phyloP scores from a whole-genome alignment of 2,329 filamentous ascomycete species.

The Cercospora zeina region DNA sequence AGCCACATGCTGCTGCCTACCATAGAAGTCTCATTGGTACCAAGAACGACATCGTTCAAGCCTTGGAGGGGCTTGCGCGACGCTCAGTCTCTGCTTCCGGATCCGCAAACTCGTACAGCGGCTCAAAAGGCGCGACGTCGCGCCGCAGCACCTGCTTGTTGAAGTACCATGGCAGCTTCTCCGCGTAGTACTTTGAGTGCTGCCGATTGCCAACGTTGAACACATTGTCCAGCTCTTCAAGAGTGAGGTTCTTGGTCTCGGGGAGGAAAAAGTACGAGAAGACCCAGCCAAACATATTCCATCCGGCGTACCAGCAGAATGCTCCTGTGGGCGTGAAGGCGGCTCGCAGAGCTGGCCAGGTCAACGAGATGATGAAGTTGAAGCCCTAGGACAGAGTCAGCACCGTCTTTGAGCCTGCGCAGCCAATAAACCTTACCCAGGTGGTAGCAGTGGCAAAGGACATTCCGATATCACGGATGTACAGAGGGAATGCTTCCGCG shows the following conservation, averaged over 20 bases:
- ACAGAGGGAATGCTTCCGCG: constrained; percentile 49
- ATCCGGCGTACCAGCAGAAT: constrained; percentile 58
- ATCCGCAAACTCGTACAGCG: constrained; percentile 26
- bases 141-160: constrained; percentile 28
- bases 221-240: constrained; percentile 64
- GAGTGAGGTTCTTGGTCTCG: constrained; percentile 55
- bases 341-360: constrained; percentile 52
- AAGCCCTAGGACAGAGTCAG: constrained; percentile 23
- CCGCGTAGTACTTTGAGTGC: constrained; percentile 32
- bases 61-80: constrained; percentile 8
- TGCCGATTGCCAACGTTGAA: constrained; percentile 33
- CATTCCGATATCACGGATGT: constrained; percentile 44
- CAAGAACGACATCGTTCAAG: neutral
- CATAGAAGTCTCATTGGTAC: neutral
- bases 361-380: constrained; percentile 38
- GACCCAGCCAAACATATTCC: constrained; percentile 40
- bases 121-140: constrained; percentile 29
- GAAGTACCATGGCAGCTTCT: constrained; percentile 34
- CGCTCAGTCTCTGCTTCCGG: constrained; percentile 16
- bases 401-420: neutral
- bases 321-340: constrained; percentile 55
- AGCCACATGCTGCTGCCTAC: neutral
- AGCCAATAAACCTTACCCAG: constrained; percentile 44
- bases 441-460: constrained; percentile 55
- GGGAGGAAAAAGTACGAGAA: constrained; percentile 33